Percentiles rank a stretch among this genome's conserved stretches.
Evolutionary conservation across 176 grass and related monocot species (phyloP).

Genomic region (Ensete ventricosum): DNA sequence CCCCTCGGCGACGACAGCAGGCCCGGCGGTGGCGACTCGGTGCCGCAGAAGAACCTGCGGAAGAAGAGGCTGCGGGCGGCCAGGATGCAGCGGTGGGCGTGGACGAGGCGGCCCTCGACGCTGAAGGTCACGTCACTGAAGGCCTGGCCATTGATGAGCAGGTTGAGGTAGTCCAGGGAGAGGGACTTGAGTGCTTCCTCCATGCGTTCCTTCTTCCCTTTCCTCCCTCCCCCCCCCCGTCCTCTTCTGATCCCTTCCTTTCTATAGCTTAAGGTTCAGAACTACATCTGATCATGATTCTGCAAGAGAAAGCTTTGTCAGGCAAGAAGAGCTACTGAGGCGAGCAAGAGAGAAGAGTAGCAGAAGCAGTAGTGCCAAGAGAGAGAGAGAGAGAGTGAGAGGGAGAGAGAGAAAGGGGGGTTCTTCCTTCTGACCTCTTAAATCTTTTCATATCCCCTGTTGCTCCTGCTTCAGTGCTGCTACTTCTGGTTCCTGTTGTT

Average conservation of each 20-base stretch:
- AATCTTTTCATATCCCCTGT: background rate
- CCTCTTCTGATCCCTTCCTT: slow-evolving; percentile 27
- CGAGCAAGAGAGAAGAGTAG: background rate
- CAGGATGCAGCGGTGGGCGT: slow-evolving; percentile 98
- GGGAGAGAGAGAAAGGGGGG: background rate
- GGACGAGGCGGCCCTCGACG: slow-evolving; percentile 85
- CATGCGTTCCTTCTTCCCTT: slow-evolving; percentile 42
- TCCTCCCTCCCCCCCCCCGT: slow-evolving; percentile 17
- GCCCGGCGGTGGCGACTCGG: slow-evolving; percentile 29
- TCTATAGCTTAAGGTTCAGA: slow-evolving; percentile 13
- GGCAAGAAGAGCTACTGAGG: background rate
- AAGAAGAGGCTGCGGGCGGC: slow-evolving; percentile 96
- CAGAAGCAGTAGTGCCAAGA: background rate
- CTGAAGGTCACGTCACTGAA: slow-evolving; percentile 98
- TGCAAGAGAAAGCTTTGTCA: background rate
- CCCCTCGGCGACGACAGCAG: slow-evolving; percentile 45
- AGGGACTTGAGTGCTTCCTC: slow-evolving; percentile 89
- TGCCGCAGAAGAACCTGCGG: slow-evolving; percentile 88
- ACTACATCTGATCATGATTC: background rate
- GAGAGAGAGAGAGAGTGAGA: background rate
- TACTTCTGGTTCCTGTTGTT: background rate
- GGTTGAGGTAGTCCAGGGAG: slow-evolving; percentile 95
- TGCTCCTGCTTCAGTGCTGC: background rate
- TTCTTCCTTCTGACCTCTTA: background rate
- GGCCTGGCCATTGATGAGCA: slow-evolving; percentile 96